These are phyloP conservation scores for Sugiyamaella novakii DNA, from an alignment of 1,139 yeast species.

Conservation along the genomic window DNA sequence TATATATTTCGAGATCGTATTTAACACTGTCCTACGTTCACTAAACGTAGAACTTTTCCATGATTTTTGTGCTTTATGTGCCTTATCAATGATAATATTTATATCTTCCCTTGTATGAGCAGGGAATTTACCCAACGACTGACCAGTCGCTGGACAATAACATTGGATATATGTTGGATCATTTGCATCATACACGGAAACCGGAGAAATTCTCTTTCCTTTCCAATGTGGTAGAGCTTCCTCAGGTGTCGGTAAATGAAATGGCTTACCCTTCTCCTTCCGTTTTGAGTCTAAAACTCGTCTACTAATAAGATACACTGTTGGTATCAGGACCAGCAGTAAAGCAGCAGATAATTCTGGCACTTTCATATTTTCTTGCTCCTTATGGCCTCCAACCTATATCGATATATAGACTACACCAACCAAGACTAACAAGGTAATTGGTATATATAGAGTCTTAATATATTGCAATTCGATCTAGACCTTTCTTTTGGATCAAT, in stretches of 20 bases:
- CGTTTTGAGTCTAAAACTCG: constrained; percentile 15
- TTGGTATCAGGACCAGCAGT: constrained; percentile 22
- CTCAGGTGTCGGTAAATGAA: constrained; percentile 54
- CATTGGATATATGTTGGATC: constrained; percentile 74
- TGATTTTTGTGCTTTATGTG: constrained; percentile 51
- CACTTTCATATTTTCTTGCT: constrained; percentile 14
- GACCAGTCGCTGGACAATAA: constrained; percentile 96
- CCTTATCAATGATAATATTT: constrained; percentile 60
- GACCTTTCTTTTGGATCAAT: no score
- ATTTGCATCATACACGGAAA: constrained; percentile 52
- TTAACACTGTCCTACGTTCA: constrained; percentile 67
- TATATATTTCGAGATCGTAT: constrained; percentile 70
- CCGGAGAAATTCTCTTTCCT: constrained; percentile 72
- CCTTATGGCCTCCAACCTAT: no score
- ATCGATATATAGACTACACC: no score
- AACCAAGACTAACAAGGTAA: no score
- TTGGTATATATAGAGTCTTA: no score
- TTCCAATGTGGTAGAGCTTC: constrained; percentile 93
- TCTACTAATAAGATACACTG: constrained; percentile 20
- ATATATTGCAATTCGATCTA: no score
- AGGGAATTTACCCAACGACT: constrained; percentile 69
- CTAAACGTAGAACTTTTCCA: constrained; percentile 66
- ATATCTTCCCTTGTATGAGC: constrained; percentile 69
- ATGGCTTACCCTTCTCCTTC: constrained; percentile 20
- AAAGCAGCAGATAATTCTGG: constrained; percentile 23